phyloP scores from a whole-genome alignment of 345 rosid genomes.

The Aegle marmelos region DNA sequence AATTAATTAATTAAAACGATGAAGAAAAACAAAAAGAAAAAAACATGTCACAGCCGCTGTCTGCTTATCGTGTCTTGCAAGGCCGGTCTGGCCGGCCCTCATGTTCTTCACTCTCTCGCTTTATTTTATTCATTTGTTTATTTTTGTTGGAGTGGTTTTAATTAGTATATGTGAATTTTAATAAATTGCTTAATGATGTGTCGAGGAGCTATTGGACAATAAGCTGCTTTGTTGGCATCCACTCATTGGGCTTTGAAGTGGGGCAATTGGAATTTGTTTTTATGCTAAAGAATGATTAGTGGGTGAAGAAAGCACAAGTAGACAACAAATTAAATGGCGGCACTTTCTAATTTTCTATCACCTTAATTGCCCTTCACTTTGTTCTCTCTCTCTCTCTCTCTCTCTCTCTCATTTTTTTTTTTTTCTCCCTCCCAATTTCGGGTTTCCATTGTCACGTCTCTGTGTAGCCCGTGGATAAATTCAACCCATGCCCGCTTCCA shows the following conservation, averaged over 20 bases:
- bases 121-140: no score
- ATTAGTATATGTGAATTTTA: not conserved
- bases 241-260: slow-evolving; percentile 23
- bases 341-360: slow-evolving; percentile 15
- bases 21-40: not conserved
- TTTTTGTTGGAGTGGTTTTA: not conserved
- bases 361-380: not conserved
- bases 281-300: slow-evolving; percentile 37
- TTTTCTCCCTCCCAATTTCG: no score
- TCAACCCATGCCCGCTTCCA: slow-evolving; percentile 14
- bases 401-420: no score
- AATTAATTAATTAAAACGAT: not conserved
- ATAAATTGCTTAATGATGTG: not conserved
- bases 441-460: no score
- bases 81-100: slow-evolving; percentile 10
- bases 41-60: not conserved
- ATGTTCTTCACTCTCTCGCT: not conserved
- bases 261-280: slow-evolving; percentile 32
- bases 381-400: no score
- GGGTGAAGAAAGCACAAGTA: slow-evolving; percentile 17
- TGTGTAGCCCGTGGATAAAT: slow-evolving; percentile 11
- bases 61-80: slow-evolving; percentile 32
- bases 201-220: slow-evolving; percentile 12
- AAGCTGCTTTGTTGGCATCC: slow-evolving; percentile 32
- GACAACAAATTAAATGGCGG: not conserved